Evolutionary conservation across 345 rosid species (phyloP), one percentile per base, ranked within the genome.

Genomic region (Lumnitzera racemosa): DNA sequence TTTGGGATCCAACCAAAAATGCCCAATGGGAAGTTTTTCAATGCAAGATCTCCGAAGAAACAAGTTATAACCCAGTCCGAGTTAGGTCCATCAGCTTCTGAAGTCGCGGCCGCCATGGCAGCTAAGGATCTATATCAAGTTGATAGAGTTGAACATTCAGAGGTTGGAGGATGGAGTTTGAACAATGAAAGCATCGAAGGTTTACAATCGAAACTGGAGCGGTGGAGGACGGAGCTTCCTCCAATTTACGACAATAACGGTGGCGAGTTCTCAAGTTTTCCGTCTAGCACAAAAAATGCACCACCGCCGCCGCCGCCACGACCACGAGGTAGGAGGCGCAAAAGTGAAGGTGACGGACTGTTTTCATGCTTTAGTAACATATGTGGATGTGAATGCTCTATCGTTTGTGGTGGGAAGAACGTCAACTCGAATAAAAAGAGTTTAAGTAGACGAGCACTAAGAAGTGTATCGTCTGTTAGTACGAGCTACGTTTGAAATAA

Each of bases 191-290:
- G 86, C 63, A 76, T 83, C 2, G 97, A 94, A 66, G 96, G 96
- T 8, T 81, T 88, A 2, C 83, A 81, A 3, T 83, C 99, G 13
- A 94, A 94, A 61, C 75, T 94, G 2, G 96, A 86, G 51, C 62
- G 96, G 48, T 94, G 97, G 99, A 63, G 87, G 43, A 65, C 89
- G 14, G 99, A 94, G 75, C 64, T 86, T 5, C 96, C 96, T 1
- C 79, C 90, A 16, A 56, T 77, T 10, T 85, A 85, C 51, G 91
- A 87, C 68, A 58, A 67, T 0, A 20, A 20, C 20, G 78, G 85
- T 51, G 73, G 88, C 36, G 78, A 67, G 1, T 8, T 61, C 31
- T 59, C 94, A 5, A 81, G 82, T 53, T 74, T 61, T 1, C 57
- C 62, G 6, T 70, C 77, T 0, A 78, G 80, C 16, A 57, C 59